Conservation (phyloP, 805 yeast species). For the Barnettozyma californica region DNA sequence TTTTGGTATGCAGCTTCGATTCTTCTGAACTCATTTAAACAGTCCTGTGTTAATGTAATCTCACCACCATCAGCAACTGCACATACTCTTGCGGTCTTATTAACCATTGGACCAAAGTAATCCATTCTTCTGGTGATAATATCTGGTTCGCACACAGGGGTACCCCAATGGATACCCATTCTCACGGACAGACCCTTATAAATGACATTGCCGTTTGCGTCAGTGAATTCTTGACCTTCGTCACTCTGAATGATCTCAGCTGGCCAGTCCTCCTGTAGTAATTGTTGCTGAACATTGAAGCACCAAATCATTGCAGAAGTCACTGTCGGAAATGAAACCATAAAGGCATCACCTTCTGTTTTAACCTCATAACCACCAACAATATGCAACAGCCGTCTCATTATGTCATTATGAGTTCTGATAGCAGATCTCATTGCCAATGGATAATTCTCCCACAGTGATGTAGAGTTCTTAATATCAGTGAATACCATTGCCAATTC, state of each 20-base stretch:
- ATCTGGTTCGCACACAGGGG: conserved; percentile 93
- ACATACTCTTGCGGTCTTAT: conserved; percentile 87
- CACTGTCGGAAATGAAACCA: conserved; percentile 94
- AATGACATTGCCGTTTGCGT: conserved; percentile 48
- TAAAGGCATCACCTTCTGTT: conserved; percentile 98
- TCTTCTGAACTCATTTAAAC: conserved; percentile 63
- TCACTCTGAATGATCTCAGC: conserved; percentile 78
- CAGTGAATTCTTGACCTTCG: conserved; percentile 79
- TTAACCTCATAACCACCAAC: conserved; percentile 98
- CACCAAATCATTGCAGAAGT: conserved; percentile 92
- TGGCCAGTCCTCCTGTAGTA: conserved; percentile 91
- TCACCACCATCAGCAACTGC: conserved; percentile 99
- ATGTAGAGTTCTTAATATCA: conserved; percentile 91
- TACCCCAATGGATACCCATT: conserved; percentile 99
- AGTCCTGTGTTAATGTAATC: conserved; percentile 80
- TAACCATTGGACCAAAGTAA: conserved; percentile 98
- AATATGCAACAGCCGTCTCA: conserved; percentile 88
- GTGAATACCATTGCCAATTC: conserved; percentile 95
- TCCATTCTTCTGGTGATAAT: conserved; percentile 97
- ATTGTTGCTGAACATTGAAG: conserved; percentile 81
- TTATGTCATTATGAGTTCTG: conserved; percentile 85
- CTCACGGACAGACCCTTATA: conserved; percentile 91
- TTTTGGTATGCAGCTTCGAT: conserved; percentile 33
- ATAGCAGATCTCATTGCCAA: conserved; percentile 96
- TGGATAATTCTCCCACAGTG: conserved; percentile 90